A percentile compares a stretch with the other conserved stretches of the same genome.
Conservation (phyloP, 2,329 filamentous ascomycete genomes). For the Aspergillus eucalypticola region DNA sequence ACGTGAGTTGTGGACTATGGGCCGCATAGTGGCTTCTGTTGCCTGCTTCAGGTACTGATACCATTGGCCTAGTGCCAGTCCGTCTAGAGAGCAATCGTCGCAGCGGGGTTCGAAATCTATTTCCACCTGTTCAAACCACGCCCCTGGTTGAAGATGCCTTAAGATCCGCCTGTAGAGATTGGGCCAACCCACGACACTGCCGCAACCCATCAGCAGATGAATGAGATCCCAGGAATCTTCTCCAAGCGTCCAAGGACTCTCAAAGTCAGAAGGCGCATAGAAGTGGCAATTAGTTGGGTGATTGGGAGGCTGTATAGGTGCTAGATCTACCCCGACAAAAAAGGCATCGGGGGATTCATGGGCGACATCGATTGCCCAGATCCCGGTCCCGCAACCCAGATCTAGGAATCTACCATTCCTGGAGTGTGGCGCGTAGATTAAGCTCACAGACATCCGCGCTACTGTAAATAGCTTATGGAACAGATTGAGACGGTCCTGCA, state of each 20-base stretch:
- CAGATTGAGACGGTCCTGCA: conserved; percentile 77
- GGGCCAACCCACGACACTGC: conserved; percentile 75
- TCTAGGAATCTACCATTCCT: conserved; percentile 57
- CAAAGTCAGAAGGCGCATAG: conserved; percentile 70
- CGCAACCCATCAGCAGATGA: conserved; percentile 76
- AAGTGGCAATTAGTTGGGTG: conserved; percentile 71
- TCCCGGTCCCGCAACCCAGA: conserved; percentile 82
- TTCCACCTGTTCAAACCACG: conserved; percentile 85
- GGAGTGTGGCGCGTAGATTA: conserved; percentile 44
- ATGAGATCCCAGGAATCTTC: conserved; percentile 77
- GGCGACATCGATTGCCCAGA: conserved; percentile 87
- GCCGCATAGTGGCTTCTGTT: conserved; percentile 65
- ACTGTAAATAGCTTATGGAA: conserved; percentile 75
- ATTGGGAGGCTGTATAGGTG: conserved; percentile 64
- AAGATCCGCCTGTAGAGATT: conserved; percentile 71
- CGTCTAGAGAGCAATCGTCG: conserved; percentile 62
- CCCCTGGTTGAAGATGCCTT: conserved; percentile 72
- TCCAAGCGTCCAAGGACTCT: conserved; percentile 69
- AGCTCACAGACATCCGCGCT: conserved; percentile 54
- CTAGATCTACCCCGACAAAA: conserved; percentile 63
- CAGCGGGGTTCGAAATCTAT: conserved; percentile 78
- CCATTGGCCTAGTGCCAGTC: conserved; percentile 66
- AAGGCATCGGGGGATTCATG: conserved; percentile 63
- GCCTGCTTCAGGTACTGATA: conserved; percentile 66
- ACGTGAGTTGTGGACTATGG: conserved; percentile 63